These are phyloP conservation scores for fission yeast (Schizosaccharomyces pombe) DNA, from an alignment of 805 yeast species.

Conservation along the genomic window DNA sequence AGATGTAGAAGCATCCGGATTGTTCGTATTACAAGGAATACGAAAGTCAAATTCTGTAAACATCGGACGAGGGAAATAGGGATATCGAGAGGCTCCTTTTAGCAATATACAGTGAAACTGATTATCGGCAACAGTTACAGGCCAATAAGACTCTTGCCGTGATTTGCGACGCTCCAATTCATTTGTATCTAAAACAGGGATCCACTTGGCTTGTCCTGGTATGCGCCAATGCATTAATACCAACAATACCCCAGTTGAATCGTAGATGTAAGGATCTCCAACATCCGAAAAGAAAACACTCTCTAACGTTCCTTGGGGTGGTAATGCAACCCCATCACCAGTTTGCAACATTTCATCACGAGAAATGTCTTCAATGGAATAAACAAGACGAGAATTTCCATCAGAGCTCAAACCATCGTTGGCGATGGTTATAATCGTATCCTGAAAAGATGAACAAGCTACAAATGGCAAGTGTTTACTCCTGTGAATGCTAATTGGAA, in stretches of 20 bases:
- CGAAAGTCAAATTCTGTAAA: slow-evolving; percentile 55
- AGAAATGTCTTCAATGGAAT: slow-evolving; percentile 25
- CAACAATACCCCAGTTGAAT: slow-evolving; percentile 48
- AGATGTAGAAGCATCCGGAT: slow-evolving; percentile 4
- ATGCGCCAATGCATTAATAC: slow-evolving; percentile 61
- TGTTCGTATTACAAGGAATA: slow-evolving; percentile 25
- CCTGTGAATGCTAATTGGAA: slow-evolving; percentile 32
- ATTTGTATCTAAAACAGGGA: slow-evolving; percentile 49
- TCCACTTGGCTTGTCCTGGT: slow-evolving; percentile 58
- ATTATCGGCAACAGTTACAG: slow-evolving; percentile 46
- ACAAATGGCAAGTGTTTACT: slow-evolving; percentile 53
- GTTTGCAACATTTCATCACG: slow-evolving; percentile 19
- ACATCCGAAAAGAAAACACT: slow-evolving; percentile 66
- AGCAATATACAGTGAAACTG: slow-evolving; percentile 51
- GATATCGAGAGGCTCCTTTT: slow-evolving; percentile 34
- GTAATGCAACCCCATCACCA: slow-evolving; percentile 17
- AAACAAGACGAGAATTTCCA: slow-evolving; percentile 19
- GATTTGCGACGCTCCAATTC: slow-evolving; percentile 23
- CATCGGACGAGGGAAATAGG: slow-evolving; percentile 63
- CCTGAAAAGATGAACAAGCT: slow-evolving; percentile 40
- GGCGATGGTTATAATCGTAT: slow-evolving; percentile 32
- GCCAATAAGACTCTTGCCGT: slow-evolving; percentile 58
- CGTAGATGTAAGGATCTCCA: slow-evolving; percentile 79
- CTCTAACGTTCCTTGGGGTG: slow-evolving; percentile 20
- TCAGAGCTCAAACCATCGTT: slow-evolving; percentile 11